Evolutionary conservation across 768 basidiomycete species (phyloP), one percentile per base, ranked within the genome.

Genomic region (Filobasidium wieringae): DNA sequence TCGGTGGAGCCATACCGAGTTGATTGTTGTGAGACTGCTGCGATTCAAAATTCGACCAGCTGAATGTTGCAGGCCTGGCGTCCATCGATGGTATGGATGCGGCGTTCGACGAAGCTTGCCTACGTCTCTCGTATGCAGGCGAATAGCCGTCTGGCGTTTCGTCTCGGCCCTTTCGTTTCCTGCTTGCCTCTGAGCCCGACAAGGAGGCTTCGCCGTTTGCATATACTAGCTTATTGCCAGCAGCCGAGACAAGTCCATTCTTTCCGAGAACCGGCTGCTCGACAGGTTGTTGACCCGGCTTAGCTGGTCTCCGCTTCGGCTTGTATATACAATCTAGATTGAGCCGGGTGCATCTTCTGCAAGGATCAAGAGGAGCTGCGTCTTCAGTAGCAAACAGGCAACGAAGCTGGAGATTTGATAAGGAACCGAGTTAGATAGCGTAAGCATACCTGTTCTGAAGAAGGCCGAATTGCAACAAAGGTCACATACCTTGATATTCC

Each of bases 401-500:
- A 1, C 54, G 58, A 14, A 59, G 58, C 45, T 53, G 29, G 50
- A 9, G 22, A 9, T 11, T n/a, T 12, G 15, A 29, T 15, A 31
- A 14, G 22, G 50, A 26, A 26, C 12, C 14, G 12, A 31, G 15
- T 22, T 7, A 11, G 50, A 26, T 15, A 51, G n/a, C n/a, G n/a
- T n/a, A n/a, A n/a, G n/a, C n/a, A n/a, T n/a, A n/a, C n/a, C n/a
- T n/a, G n/a, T n/a, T n/a, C n/a, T n/a, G n/a, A n/a, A 39, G 43
- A 11, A 47, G 51, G 12, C 14, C 8, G 32, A 17, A 15, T 24
- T 24, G 19, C 19, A 17, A 14, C 12, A 8, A 7, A 43, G 11
- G n/a, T n/a, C 14, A 26, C 43, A 29, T 26, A 55, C 37, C 54
- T 60, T 60, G 59, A 60, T 60, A 22, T 54, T 60, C 11, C 59